Evolutionary conservation across 2,329 filamentous ascomycete species (phyloP), one percentile per base, ranked within the genome.

Genomic region (Diaporthe vexans): DNA sequence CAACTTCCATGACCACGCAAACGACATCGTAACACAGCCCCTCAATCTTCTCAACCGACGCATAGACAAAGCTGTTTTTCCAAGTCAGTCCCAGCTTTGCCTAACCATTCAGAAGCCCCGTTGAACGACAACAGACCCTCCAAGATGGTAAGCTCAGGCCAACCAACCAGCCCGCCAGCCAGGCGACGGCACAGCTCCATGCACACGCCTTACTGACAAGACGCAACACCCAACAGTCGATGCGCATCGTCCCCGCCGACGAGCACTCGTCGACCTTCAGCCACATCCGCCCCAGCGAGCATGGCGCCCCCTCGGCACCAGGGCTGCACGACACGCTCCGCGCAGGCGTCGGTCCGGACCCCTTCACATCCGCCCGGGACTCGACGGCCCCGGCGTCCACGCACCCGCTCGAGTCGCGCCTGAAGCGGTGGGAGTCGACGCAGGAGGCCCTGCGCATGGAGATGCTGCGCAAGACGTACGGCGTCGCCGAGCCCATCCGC

Each of bases 271-370:
- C 88, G 78, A 88, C 90, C 82, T 92, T 91, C 85, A 88, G 88
- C 80, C 93, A 94, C 86, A 86, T 88, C 78, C 73, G 77, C 70
- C 80, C 88, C 74, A 84, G 89, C 81, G 89, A 88, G 77, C 89
- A 90, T 79, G 91, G 90, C 73, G 97, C 97, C 5, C 97, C 97
- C 79, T 98, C 96, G 0, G 96, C 95, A 21, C 95, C 95, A 0
- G 96, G 96, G 79, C 89, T 98, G 77, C 95, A 97, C 89, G 97
- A 98, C 87, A 95, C 94, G 24, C 93, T 99, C 79, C 95, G 97
- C 81, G 88, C 92, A 77, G 95, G 95, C 85, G 89, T 97, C 78
- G 91, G 91, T 79, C 92, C 91, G n/a, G 87, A 87, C 67, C 83
- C 90, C 77, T 82, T 84, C 78, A 84, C 88, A 74, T 82, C 85